These are phyloP conservation scores for Berberis vulgaris DNA, from an alignment of 164 flowering plant genomes.

Conservation along the genomic window DNA sequence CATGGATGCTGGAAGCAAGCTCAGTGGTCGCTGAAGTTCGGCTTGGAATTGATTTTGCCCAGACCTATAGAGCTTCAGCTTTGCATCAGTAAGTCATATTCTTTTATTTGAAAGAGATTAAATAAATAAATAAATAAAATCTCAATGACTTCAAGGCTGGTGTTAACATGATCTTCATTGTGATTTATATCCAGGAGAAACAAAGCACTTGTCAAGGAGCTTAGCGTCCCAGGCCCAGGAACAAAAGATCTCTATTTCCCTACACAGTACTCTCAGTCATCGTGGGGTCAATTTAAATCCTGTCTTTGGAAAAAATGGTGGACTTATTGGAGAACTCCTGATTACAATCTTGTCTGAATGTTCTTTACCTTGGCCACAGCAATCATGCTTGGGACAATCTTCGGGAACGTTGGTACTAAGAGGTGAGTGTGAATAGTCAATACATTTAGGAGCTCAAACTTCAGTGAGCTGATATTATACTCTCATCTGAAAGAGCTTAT, in stretches of 20 bases:
- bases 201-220: background rate
- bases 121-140: too few relatives aligned
- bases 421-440: background rate
- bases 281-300: background rate
- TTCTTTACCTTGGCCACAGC: background rate
- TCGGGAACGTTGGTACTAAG: background rate
- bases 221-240: background rate
- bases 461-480: background rate
- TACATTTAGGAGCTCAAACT: background rate
- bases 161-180: background rate
- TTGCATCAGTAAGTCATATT: background rate
- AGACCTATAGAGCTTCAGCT: background rate
- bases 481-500: background rate
- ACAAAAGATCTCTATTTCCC: background rate
- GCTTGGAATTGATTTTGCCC: background rate
- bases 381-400: background rate
- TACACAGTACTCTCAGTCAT: background rate
- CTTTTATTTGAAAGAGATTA: background rate
- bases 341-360: background rate
- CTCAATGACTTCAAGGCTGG: background rate
- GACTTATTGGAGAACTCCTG: background rate
- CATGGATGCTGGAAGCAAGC: constrained; percentile 4
- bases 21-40: background rate
- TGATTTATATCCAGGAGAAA: background rate
- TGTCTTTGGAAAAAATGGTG: background rate